These are phyloP conservation scores for Cymbopogon citratus DNA, from an alignment of 176 grass and related monocot species.

Conservation along the genomic window DNA sequence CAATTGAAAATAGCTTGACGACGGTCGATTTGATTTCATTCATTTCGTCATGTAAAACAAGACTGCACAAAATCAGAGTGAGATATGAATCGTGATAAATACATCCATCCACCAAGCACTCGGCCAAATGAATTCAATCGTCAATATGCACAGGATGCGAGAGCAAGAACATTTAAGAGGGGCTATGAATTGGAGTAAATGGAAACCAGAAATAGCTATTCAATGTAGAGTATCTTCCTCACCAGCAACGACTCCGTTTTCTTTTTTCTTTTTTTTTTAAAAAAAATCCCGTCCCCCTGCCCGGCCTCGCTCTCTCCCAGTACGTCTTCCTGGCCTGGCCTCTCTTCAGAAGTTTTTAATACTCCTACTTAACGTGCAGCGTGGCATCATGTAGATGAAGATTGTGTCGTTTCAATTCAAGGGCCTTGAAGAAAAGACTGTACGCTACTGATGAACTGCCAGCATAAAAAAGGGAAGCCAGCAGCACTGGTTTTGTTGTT, in stretches of 20 bases:
- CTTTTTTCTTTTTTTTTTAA: background rate
- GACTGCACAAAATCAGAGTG: background rate
- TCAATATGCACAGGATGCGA: slow-evolving; percentile 29
- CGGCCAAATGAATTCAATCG: slow-evolving; percentile 45
- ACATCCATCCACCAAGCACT: slow-evolving; percentile 36
- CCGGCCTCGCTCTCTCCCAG: background rate
- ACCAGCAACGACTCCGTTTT: background rate
- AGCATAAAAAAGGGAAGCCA: background rate
- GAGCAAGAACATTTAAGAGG: slow-evolving; percentile 37
- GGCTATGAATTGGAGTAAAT: slow-evolving; percentile 50
- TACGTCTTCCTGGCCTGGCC: background rate
- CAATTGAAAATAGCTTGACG: background rate
- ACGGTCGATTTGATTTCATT: background rate
- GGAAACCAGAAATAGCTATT: slow-evolving; percentile 41
- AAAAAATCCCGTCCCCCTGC: too few relatives aligned
- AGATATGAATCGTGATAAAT: background rate
- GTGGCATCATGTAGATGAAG: background rate
- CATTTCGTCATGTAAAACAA: background rate
- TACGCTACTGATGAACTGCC: background rate
- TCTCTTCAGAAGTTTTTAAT: background rate
- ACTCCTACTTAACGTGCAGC: background rate
- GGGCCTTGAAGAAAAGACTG: background rate
- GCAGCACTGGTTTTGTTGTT: background rate
- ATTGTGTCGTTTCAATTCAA: background rate
- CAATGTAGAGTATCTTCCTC: slow-evolving; percentile 17